phyloP scores from a whole-genome alignment of 352 stramenopile genomes.

The Phytophthora citricola region DNA sequence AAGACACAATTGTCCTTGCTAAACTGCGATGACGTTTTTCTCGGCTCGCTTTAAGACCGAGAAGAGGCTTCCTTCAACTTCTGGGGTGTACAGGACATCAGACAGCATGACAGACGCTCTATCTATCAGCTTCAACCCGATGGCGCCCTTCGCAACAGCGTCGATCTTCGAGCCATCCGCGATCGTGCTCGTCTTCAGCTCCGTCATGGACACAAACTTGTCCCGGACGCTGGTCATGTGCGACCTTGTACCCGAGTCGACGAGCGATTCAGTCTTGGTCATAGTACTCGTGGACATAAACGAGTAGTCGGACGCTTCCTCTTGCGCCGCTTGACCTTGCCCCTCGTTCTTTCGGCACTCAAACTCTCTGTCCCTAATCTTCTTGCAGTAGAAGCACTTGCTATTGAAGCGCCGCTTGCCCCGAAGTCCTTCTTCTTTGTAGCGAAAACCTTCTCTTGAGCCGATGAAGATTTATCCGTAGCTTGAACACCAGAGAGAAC shows the following conservation, averaged over 20 bases:
- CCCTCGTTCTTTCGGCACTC: constrained; percentile 19
- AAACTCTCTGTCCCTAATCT: constrained; percentile 2
- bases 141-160: neutral
- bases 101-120: neutral
- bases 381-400: too few relatives aligned
- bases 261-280: neutral
- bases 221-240: too few relatives aligned
- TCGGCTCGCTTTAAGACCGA: constrained; percentile 23
- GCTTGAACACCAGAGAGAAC: constrained; percentile 9
- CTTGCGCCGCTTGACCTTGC: neutral
- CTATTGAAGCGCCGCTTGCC: constrained; percentile 5
- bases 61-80: neutral
- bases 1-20: constrained; percentile 25
- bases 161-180: neutral
- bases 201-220: too few relatives aligned
- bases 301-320: neutral
- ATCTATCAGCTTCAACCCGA: neutral
- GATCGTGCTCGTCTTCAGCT: too few relatives aligned
- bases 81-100: neutral
- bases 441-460: constrained; percentile 13
- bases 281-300: neutral
- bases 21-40: constrained; percentile 22
- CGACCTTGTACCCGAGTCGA: constrained; percentile 5
- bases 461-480: constrained; percentile 20
- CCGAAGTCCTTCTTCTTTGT: constrained; percentile 7